These are phyloP conservation scores for Davidsoniella virescens DNA, from an alignment of 2,329 filamentous ascomycete genomes.

Conservation along the genomic window DNA sequence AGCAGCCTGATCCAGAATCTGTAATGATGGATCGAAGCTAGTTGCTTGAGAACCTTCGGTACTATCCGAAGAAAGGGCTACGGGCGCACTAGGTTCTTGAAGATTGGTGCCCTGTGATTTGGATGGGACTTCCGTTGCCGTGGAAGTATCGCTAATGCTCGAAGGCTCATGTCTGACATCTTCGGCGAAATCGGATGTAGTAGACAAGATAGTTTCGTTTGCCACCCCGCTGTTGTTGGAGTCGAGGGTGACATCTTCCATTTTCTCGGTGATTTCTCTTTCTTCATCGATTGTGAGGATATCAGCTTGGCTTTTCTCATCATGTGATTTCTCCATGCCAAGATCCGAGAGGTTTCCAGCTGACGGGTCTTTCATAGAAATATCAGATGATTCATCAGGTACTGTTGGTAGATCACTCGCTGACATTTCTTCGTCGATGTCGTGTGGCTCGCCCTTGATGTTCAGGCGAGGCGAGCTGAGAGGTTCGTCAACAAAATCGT, in stretches of 20 bases:
- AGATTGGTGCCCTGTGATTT: no score
- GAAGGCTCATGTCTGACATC: no score
- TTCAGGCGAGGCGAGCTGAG: slow-evolving; percentile 51
- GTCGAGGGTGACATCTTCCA: slow-evolving; percentile 7
- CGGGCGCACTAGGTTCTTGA: no score
- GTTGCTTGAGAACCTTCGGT: no score
- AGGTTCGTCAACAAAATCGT: slow-evolving; percentile 65
- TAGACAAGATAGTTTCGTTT: neutral
- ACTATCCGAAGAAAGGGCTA: no score
- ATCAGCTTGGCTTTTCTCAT: neutral
- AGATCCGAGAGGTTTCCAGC: slow-evolving; percentile 7
- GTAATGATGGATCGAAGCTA: neutral
- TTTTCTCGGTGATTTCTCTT: slow-evolving; percentile 4
- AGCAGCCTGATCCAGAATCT: neutral
- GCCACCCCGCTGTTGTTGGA: neutral
- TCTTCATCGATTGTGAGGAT: neutral
- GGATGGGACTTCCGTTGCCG: neutral
- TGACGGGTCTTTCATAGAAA: slow-evolving; percentile 5
- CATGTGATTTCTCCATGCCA: neutral
- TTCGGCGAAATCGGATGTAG: no score
- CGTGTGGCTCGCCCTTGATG: slow-evolving; percentile 28
- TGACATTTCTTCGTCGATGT: slow-evolving; percentile 32
- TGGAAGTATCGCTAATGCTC: neutral
- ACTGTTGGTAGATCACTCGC: slow-evolving; percentile 15
- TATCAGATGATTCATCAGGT: slow-evolving; percentile 3